Base-by-base conservation (phyloP, 345 rosid species). In the Cardamine chenopodiifolia region DNA sequence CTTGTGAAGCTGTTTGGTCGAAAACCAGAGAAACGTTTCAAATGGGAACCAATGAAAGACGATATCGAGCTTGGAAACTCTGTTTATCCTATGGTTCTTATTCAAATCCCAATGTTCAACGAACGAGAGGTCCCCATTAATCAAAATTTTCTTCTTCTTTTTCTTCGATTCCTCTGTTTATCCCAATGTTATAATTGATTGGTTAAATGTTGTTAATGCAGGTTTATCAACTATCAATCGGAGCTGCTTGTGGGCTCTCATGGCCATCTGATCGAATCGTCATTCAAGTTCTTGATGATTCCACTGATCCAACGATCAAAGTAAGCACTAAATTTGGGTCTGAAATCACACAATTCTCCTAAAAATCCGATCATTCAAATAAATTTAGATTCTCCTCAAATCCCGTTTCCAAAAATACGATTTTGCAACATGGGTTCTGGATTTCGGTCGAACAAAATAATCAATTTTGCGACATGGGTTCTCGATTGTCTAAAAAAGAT, bases 71-170 rank as follows among this genome's bases (percentile, higher is more conserved):
- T 85, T 58, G 99, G 99, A 3, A 90, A 86, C 85, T 85, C 88
- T 26, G 81, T 78, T 59, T 92, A 92, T 81, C 99, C 99, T 1
- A 79, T 86, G 92, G 96, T 95, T 77, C 85, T 95, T 37, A 84
- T 95, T 66, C 99, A 95, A 85, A 90, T 95, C 86, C 99, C 99
- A 5, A 95, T 95, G 99, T 95, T 72, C 84, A 95, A 95, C 62
- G 99, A 95, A 81, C 78, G 87, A 80, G 99, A 95, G 97, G 98
- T 93, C 64, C 11, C 31, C 1, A 61, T 73, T 74, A 47, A 25
- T 35, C 34, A n/a, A 15, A 13, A 15, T 25, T 44, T 5, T 62
- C 17, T 1, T 14, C 6, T 19, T 9, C 2, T n/a, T 2, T n/a
- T 39, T 53, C 0, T 9, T 40, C 4, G 4, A 62, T 34, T 62